These are phyloP conservation scores for Lotus japonicus DNA, from an alignment of 306 rosid species.

Conservation along the genomic window DNA sequence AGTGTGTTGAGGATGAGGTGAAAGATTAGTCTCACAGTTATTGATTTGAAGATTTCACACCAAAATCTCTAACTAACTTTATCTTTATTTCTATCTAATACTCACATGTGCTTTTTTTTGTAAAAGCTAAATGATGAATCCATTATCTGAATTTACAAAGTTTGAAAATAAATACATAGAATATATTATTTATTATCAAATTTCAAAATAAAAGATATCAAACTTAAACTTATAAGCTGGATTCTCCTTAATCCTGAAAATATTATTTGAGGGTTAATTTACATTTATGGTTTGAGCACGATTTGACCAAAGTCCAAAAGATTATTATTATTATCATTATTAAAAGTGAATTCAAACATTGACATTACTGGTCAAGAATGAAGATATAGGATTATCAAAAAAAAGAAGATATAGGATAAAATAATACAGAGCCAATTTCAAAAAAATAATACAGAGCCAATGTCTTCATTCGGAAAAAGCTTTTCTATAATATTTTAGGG, in stretches of 20 bases:
- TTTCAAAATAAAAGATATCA: neutral
- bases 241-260: neutral
- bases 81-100: neutral
- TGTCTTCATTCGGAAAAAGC: neutral
- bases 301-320: neutral
- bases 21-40: too few relatives aligned
- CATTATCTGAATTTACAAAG: neutral
- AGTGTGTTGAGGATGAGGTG: too few relatives aligned
- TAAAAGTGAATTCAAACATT: neutral
- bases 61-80: too few relatives aligned
- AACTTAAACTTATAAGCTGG: neutral
- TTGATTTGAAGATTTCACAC: too few relatives aligned
- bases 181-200: too few relatives aligned
- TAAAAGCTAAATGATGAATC: neutral
- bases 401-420: neutral
- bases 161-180: too few relatives aligned
- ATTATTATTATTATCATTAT: neutral
- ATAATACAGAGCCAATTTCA: neutral
- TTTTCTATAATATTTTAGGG: too few relatives aligned
- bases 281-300: neutral
- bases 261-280: neutral
- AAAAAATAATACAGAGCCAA: too few relatives aligned
- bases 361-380: neutral
- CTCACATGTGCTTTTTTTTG: neutral
- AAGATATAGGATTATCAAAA: neutral